Percentiles rank a stretch among this genome's conserved stretches.
phyloP scores from a whole-genome alignment of 2,329 filamentous ascomycete genomes.

The Aureobasidium sp. region DNA sequence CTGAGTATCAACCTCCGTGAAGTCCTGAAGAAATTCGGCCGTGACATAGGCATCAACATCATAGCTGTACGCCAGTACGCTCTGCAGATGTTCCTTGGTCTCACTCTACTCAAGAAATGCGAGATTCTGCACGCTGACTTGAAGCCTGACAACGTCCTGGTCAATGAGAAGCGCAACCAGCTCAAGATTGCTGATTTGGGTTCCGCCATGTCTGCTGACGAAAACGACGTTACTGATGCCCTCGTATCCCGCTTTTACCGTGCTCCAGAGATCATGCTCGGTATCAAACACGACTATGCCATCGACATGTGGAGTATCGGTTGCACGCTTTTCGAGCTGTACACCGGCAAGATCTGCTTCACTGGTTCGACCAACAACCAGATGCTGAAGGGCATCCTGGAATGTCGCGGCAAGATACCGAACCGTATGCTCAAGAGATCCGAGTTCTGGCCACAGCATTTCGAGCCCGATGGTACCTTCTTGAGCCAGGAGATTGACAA shows the following conservation, averaged over 20 bases:
- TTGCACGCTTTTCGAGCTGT: slow-evolving; percentile 92
- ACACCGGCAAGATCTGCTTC: slow-evolving; percentile 95
- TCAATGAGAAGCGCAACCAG: slow-evolving; percentile 70
- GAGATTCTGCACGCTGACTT: slow-evolving; percentile 92
- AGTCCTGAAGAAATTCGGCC: slow-evolving; percentile 89
- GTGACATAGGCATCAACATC: slow-evolving; percentile 86
- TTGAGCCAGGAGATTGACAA: slow-evolving; percentile 79
- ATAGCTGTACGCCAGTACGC: slow-evolving; percentile 81
- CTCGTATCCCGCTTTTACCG: slow-evolving; percentile 96
- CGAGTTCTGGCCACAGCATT: slow-evolving; percentile 65
- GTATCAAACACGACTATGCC: slow-evolving; percentile 89
- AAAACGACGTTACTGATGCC: slow-evolving; percentile 89
- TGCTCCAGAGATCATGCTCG: slow-evolving; percentile 91
- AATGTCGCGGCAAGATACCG: slow-evolving; percentile 85
- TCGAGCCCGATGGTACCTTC: slow-evolving; percentile 78
- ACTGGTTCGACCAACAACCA: slow-evolving; percentile 94
- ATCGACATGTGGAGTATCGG: slow-evolving; percentile 98
- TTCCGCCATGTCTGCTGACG: slow-evolving; percentile 84
- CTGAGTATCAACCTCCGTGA: slow-evolving; percentile 86
- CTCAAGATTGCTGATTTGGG: slow-evolving; percentile 95
- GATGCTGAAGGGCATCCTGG: slow-evolving; percentile 95
- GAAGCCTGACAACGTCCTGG: slow-evolving; percentile 95
- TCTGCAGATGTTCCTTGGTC: slow-evolving; percentile 84
- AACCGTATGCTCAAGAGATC: slow-evolving; percentile 81
- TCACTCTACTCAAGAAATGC: slow-evolving; percentile 81